Evolutionary conservation across 257 asterid genomes (phyloP), one percentile per base, ranked within the genome.

Genomic region (Penstemon barbatus): DNA sequence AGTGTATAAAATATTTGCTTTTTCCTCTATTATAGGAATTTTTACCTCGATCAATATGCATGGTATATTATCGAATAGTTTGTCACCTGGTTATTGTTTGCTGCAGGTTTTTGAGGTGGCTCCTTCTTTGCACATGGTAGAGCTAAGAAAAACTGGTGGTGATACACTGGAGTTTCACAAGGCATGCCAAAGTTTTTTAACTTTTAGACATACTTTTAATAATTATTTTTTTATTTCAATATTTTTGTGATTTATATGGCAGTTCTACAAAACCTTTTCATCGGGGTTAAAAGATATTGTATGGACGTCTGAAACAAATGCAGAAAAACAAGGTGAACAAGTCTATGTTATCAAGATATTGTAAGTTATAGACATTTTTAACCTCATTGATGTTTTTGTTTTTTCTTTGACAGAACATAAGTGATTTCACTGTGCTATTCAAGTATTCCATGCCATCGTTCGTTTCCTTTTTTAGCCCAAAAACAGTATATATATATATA

Each of bases 91-190:
- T 7, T 48, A 49, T 53, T 74, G 72, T 66, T 54, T 44, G 57
- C 12, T 56, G 51, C 79, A 89, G 96, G 96, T 84, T 48, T 90
- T 90, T 71, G 97, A 90, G 85, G 91, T 90, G 74, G 97, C 95
- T 63, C 96, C 96, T 57, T 80, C 88, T 0, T 51, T 89, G 79
- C 97, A 89, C 73, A 79, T 87, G 85, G 96, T 89, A 64, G 95
- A 89, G 85, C 92, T 89, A 51, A 83, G 87, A 60, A 89, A 89
- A 82, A 85, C 86, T 55, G 85, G 92, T 8, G 96, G 96, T 7
- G 96, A 89, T 79, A 85, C 97, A 69, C 76, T 89, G 68, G 97
- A 89, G 82, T 89, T 85, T 74, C 89, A 89, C 79, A 89, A 87
- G 96, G 96, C 79, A 79, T 37, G 87, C 60, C 64, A 44, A 39